Evolutionary conservation across 805 yeast genomes (phyloP).

Genomic region (Dipodascus geniculatus): DNA sequence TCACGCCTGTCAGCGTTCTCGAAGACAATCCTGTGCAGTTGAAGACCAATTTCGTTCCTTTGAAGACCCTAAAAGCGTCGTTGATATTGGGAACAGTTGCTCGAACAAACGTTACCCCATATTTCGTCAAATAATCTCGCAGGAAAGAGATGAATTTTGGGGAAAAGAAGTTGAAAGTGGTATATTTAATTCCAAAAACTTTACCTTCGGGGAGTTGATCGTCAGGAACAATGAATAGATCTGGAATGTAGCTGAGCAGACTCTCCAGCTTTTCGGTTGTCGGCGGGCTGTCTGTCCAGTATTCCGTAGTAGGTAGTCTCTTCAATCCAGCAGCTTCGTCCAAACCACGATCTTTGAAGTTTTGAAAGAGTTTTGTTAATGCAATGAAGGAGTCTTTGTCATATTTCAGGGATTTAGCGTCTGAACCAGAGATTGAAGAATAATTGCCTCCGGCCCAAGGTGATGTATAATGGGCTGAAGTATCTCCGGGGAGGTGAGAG

Average conservation of each 20-base stretch:
- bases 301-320: slow-evolving; percentile 43
- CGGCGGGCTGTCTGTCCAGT: slow-evolving; percentile 42
- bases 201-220: slow-evolving; percentile 39
- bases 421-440: slow-evolving; percentile 49
- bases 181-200: slow-evolving; percentile 41
- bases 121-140: slow-evolving; percentile 30
- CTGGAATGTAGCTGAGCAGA: slow-evolving; percentile 36
- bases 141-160: slow-evolving; percentile 47
- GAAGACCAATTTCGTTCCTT: slow-evolving; percentile 39
- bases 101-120: slow-evolving; percentile 43
- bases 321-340: slow-evolving; percentile 50
- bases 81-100: slow-evolving; percentile 39
- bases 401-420: slow-evolving; percentile 35
- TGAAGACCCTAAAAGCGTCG: slow-evolving; percentile 32
- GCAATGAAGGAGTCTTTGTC: slow-evolving; percentile 49
- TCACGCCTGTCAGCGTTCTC: slow-evolving; percentile 47
- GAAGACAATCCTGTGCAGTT: slow-evolving; percentile 76
- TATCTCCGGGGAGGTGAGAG: slow-evolving; percentile 67
- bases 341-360: slow-evolving; percentile 19
- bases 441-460: slow-evolving; percentile 73
- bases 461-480: slow-evolving; percentile 59
- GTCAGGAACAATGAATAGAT: slow-evolving; percentile 11
- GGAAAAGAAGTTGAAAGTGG: slow-evolving; percentile 62
- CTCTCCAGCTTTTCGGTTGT: slow-evolving; percentile 34
- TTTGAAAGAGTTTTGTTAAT: slow-evolving; percentile 31